These are phyloP conservation scores for Zanthoxylum bungeanum DNA, from an alignment of 345 rosid species.

Conservation along the genomic window DNA sequence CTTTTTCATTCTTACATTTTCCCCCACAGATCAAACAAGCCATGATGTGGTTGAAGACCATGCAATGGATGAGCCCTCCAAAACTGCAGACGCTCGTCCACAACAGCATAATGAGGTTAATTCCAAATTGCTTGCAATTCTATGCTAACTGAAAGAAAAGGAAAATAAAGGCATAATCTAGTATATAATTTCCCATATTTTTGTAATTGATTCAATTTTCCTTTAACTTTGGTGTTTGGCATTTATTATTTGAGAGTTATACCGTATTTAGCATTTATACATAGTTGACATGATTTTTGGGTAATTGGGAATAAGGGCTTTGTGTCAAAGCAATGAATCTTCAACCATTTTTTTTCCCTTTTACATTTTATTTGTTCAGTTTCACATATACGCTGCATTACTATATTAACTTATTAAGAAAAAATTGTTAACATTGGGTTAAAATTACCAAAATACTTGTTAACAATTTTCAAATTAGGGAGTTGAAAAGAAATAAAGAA, in stretches of 20 bases:
- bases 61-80: constrained; percentile 22
- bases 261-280: background rate
- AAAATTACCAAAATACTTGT: background rate
- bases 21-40: constrained; percentile 35
- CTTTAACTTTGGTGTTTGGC: background rate
- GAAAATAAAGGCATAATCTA: background rate
- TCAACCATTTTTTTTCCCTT: background rate
- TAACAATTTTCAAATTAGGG: background rate
- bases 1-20: background rate
- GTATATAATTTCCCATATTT: background rate
- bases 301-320: background rate
- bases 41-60: constrained; percentile 31
- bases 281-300: background rate
- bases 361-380: background rate
- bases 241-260: background rate
- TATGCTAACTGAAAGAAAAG: background rate
- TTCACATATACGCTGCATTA: background rate
- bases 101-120: constrained; percentile 33
- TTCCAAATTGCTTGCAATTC: background rate
- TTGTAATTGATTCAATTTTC: background rate
- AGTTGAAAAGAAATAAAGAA: background rate
- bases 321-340: background rate
- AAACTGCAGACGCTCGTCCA: constrained; percentile 29
- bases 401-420: background rate
- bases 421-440: background rate